Conservation (phyloP, 2,329 filamentous ascomycete genomes). For the Decorospora gaudefroyi region DNA sequence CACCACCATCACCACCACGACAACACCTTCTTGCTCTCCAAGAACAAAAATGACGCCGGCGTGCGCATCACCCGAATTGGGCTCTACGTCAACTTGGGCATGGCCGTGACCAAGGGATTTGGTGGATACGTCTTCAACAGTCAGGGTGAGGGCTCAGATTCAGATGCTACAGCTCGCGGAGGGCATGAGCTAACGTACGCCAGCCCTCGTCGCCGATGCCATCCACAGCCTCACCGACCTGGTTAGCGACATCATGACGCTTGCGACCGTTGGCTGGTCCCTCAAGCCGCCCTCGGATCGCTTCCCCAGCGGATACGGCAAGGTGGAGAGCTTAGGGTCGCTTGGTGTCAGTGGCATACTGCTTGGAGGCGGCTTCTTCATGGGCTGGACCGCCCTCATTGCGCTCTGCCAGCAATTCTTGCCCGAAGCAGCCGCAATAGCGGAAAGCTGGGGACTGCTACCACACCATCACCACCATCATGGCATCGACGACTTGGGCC, state of each 20-base stretch:
- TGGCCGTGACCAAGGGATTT: conserved; percentile 90
- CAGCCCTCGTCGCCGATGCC: conserved; percentile 84
- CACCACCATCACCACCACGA: conserved; percentile 78
- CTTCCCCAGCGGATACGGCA: conserved; percentile 92
- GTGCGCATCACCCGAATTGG: conserved; percentile 92
- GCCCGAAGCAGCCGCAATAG: conserved; percentile 51
- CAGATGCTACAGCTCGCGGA: too few relatives aligned
- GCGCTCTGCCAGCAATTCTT: conserved; percentile 59
- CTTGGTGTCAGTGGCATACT: conserved; percentile 91
- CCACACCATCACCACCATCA: conserved; percentile 67
- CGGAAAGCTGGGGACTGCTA: conserved; percentile 51
- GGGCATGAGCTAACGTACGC: conserved; percentile 25
- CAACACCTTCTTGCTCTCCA: conserved; percentile 78
- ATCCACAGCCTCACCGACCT: conserved; percentile 96
- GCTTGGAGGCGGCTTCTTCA: conserved; percentile 85
- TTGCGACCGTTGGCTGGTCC: conserved; percentile 93
- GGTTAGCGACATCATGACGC: conserved; percentile 89
- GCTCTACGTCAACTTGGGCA: conserved; percentile 84
- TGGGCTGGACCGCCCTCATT: conserved; percentile 72
- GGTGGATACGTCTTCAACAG: conserved; percentile 96
- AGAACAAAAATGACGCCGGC: conserved; percentile 86
- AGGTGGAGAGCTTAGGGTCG: conserved; percentile 94
- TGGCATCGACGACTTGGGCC: conserved; percentile 63
- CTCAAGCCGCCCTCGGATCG: conserved; percentile 78
- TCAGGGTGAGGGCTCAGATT: conserved; percentile 56